These are phyloP conservation scores for Lentinula guzmanii DNA, from an alignment of 768 basidiomycete genomes.

Conservation along the genomic window DNA sequence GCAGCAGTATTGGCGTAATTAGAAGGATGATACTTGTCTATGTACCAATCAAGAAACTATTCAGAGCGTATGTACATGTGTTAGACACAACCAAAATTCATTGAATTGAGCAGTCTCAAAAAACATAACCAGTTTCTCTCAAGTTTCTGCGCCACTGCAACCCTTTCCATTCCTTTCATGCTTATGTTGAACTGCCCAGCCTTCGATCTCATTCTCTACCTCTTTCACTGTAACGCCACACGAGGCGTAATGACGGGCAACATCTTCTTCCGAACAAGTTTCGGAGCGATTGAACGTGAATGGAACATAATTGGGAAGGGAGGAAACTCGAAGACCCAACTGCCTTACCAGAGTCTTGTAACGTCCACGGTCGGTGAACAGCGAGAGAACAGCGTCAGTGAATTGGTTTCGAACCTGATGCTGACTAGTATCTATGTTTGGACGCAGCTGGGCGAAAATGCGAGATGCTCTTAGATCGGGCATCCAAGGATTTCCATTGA, in stretches of 20 bases:
- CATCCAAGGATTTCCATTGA: neutral
- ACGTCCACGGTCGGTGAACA: neutral
- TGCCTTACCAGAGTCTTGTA: neutral
- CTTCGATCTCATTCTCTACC: neutral
- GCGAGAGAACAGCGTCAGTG: neutral
- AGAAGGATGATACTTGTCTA: conserved; percentile 3
- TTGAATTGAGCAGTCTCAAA: no score
- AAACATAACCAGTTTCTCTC: no score
- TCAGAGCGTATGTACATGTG: no score
- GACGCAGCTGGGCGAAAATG: neutral
- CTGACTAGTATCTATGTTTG: neutral
- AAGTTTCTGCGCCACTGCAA: neutral
- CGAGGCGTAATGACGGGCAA: conserved; percentile 3
- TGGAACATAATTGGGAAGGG: neutral
- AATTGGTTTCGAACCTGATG: neutral
- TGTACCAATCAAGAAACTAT: neutral
- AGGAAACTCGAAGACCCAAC: neutral
- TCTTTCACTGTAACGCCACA: conserved; percentile 2
- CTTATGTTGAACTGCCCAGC: neutral
- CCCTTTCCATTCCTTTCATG: neutral
- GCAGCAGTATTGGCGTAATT: conserved; percentile 78
- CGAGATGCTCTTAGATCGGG: neutral
- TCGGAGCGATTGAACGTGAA: neutral
- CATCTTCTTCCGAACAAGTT: neutral
- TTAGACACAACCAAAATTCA: no score